phyloP scores from a whole-genome alignment of 179 eudicot genomes.

The Gypsophila paniculata region DNA sequence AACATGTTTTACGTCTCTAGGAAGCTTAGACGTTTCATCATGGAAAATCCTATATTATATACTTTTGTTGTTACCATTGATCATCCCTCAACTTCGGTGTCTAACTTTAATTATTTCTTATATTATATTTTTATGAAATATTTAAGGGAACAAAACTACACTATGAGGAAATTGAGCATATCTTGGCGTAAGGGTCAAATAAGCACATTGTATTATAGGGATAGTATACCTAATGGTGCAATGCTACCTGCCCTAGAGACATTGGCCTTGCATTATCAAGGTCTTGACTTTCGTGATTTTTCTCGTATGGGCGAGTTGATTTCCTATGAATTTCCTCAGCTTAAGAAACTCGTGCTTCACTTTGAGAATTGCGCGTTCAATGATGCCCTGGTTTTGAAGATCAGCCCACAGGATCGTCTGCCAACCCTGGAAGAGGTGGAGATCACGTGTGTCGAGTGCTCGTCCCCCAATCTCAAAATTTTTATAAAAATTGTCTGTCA shows the following conservation, averaged over 20 bases:
- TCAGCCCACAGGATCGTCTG: not conserved
- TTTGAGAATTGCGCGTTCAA: slow-evolving; percentile 10
- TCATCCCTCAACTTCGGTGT: not conserved
- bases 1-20: not conserved
- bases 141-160: not conserved
- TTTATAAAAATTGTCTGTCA: not conserved
- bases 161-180: not conserved
- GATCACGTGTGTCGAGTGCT: not conserved
- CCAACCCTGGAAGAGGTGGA: not conserved
- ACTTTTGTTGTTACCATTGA: not conserved
- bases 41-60: not conserved
- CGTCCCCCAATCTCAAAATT: not conserved
- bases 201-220: not conserved
- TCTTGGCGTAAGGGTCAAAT: slow-evolving; percentile 12
- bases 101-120: not conserved
- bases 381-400: not conserved
- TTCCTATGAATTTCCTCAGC: not conserved
- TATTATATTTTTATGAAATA: too few relatives aligned
- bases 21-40: not conserved
- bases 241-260: not conserved
- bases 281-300: not conserved
- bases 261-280: not conserved
- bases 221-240: not conserved
- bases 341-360: slow-evolving; percentile 11
- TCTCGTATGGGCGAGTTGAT: not conserved